Percentiles rank a stretch among this genome's conserved stretches.
phyloP scores from a whole-genome alignment of 768 basidiomycete species.

The Auriscalpium orientale region DNA sequence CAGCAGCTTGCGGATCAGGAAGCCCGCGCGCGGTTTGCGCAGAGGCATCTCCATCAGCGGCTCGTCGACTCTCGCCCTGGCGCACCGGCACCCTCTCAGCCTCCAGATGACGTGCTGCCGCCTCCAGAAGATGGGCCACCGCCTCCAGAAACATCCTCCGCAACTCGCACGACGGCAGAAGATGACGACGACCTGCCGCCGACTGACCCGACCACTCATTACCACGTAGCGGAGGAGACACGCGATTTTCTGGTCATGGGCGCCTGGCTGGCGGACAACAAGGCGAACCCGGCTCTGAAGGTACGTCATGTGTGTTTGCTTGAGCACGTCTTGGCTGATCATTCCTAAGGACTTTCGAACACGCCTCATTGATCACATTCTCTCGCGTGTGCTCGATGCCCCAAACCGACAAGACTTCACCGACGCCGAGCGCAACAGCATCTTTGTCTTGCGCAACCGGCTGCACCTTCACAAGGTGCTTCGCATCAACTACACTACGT shows the following conservation, averaged over 20 bases:
- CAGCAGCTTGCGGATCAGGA: not conserved
- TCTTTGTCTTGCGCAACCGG: slow-evolving; percentile 12
- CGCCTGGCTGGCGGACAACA: not conserved
- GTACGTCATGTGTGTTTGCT: not conserved
- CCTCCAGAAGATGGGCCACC: too few species aligned
- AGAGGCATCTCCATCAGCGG: too few species aligned
- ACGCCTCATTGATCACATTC: not conserved
- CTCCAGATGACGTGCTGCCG: too few species aligned
- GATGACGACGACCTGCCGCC: not conserved
- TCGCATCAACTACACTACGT: slow-evolving; percentile 26
- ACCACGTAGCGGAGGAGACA: not conserved
- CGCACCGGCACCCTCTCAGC: too few species aligned
- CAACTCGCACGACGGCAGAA: too few species aligned
- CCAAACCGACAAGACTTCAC: not conserved
- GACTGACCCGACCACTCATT: not conserved
- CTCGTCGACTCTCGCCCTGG: too few species aligned
- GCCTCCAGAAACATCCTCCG: too few species aligned
- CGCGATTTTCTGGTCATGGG: not conserved
- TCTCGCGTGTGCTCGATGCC: not conserved
- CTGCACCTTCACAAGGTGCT: slow-evolving; percentile 19
- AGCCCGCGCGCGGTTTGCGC: slow-evolving; percentile 6
- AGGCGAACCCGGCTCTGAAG: not conserved
- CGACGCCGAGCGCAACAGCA: slow-evolving; percentile 2
- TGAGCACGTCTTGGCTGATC: not conserved
- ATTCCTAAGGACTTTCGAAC: not conserved